Percentiles rank a stretch among this genome's conserved stretches.
Evolutionary conservation across 495 filamentous ascomycete genomes (phyloP).

Genomic region (Massariosphaeria phaeospora): DNA sequence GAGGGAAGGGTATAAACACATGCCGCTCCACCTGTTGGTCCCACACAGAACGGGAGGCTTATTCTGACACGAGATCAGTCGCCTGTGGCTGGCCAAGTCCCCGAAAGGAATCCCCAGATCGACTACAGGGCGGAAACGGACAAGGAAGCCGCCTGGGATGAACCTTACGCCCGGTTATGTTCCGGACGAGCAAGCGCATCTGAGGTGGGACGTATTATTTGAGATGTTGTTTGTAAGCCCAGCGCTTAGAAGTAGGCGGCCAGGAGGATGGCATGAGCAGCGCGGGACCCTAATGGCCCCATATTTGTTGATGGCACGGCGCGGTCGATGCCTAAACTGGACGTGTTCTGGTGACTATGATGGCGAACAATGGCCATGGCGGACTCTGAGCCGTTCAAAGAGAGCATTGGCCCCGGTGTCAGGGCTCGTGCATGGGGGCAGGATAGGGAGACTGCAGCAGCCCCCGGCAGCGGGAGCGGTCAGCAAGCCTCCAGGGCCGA

Average conservation of each 20-base stretch:
- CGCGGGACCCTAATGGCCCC: not conserved
- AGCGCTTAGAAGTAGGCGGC: not conserved
- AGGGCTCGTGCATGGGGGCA: not conserved
- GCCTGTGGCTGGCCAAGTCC: constrained; percentile 18
- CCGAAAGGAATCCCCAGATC: constrained; percentile 13
- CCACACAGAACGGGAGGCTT: constrained; percentile 12
- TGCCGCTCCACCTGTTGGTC: constrained; percentile 4
- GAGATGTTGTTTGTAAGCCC: not conserved
- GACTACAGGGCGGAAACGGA: not conserved
- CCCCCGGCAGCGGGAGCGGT: constrained; percentile 1
- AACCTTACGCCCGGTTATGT: not conserved
- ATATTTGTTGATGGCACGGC: too few relatives aligned
- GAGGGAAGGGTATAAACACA: constrained; percentile 9
- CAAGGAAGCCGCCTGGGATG: not conserved
- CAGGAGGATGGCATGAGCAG: not conserved
- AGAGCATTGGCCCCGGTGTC: not conserved
- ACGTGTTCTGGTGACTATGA: not conserved
- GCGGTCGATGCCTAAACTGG: not conserved
- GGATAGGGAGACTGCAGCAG: not conserved
- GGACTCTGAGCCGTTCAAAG: not conserved
- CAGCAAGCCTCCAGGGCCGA: not conserved
- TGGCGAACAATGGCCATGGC: not conserved
- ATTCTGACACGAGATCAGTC: constrained; percentile 12
- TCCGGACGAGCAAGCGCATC: not conserved
- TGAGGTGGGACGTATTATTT: not conserved